Conservation (phyloP, 345 rosid genomes). For the Eutrema japonicum region DNA sequence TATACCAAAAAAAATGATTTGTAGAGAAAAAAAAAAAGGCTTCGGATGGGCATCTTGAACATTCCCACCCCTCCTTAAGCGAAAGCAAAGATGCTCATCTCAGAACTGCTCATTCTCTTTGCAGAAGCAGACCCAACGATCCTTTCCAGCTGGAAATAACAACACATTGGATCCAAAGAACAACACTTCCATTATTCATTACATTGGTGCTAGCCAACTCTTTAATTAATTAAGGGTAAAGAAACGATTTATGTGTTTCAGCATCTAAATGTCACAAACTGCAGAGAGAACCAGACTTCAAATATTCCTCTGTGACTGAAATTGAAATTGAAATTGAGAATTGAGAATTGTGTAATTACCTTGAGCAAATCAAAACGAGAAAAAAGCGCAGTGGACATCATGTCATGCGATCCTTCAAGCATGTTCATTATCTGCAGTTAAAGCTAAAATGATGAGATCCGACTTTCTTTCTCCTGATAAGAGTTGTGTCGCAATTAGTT, state of each 20-base stretch:
- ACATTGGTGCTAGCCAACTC: background rate
- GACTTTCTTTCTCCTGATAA: conserved; percentile 9
- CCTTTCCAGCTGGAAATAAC: conserved; percentile 71
- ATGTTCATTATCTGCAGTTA: conserved; percentile 75
- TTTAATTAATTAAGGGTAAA: background rate
- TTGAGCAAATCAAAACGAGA: conserved; percentile 67
- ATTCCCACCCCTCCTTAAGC: conserved; percentile 43
- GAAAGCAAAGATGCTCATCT: conserved; percentile 69
- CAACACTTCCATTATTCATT: conserved; percentile 15
- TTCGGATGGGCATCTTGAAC: background rate
- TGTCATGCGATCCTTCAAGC: conserved; percentile 75
- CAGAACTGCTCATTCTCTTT: conserved; percentile 70
- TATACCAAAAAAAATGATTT: background rate
- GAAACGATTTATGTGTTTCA: background rate
- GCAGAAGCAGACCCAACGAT: conserved; percentile 71
- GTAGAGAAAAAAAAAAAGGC: background rate
- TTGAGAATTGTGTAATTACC: conserved; percentile 51
- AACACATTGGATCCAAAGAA: background rate
- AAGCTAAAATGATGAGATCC: conserved; percentile 22
- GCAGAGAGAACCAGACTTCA: background rate
- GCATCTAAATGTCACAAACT: background rate
- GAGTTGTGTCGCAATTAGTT: background rate
- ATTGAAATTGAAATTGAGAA: conserved; percentile 14
- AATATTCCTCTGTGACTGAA: background rate
- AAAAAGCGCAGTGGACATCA: conserved; percentile 80